Evolutionary conservation across 495 filamentous ascomycete species (phyloP).

Genomic region (Tetracladium setigerum): DNA sequence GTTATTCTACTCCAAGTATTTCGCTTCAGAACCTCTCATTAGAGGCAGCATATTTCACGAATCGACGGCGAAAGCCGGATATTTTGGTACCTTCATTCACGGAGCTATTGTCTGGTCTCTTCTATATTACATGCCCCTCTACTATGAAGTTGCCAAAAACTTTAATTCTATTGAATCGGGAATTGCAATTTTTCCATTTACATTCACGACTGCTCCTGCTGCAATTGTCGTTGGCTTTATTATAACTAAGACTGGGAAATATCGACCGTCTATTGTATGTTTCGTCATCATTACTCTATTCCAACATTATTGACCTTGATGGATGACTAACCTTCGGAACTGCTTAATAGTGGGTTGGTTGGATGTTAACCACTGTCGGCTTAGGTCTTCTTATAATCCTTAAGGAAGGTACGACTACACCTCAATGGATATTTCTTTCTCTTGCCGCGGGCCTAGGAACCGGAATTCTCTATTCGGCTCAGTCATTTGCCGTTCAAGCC

Average conservation of each 20-base stretch:
- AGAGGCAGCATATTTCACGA: slow-evolving; percentile 30
- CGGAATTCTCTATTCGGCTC: slow-evolving; percentile 42
- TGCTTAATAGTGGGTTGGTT: slow-evolving; percentile 36
- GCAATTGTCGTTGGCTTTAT: slow-evolving; percentile 42
- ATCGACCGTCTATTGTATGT: slow-evolving; percentile 37
- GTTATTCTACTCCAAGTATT: slow-evolving; percentile 40
- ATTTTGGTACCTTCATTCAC: slow-evolving; percentile 41
- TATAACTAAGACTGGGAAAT: slow-evolving; percentile 36
- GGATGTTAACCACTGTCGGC: slow-evolving; percentile 37
- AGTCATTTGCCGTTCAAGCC: slow-evolving; percentile 41
- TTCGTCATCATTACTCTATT: no score
- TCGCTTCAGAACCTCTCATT: slow-evolving; percentile 37
- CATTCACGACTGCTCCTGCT: slow-evolving; percentile 37
- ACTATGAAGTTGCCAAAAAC: slow-evolving; percentile 56
- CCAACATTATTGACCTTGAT: not conserved
- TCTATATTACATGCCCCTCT: slow-evolving; percentile 61
- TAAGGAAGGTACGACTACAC: slow-evolving; percentile 34
- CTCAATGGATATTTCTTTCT: slow-evolving; percentile 44
- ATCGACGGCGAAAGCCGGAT: slow-evolving; percentile 30
- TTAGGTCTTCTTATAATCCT: slow-evolving; percentile 45
- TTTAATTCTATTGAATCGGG: slow-evolving; percentile 48
- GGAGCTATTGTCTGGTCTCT: slow-evolving; percentile 38
- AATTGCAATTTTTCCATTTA: slow-evolving; percentile 51
- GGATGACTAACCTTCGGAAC: no score
- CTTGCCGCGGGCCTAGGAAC: slow-evolving; percentile 44